These are phyloP conservation scores for Sugiyamaella lignohabitans DNA, from an alignment of 805 yeast genomes.

Conservation along the genomic window DNA sequence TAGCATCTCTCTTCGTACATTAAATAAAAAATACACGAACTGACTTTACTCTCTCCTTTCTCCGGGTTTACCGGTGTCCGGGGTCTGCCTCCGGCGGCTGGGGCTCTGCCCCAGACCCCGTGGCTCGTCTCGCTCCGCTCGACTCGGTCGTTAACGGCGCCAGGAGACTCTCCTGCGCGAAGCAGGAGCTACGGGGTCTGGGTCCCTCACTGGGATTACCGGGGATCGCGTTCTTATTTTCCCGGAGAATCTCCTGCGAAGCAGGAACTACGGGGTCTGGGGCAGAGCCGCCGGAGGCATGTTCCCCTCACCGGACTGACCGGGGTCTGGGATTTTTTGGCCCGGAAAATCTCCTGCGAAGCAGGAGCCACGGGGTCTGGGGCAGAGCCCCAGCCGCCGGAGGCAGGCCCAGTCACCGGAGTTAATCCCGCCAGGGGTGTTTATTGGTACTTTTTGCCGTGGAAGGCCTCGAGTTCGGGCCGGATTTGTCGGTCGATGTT, in stretches of 20 bases:
- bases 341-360: too few species aligned
- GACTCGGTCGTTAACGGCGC: too few species aligned
- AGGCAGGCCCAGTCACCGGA: not conserved
- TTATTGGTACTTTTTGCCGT: not conserved
- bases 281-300: too few species aligned
- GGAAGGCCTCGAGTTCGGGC: conserved; percentile 14
- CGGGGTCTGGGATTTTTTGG: too few species aligned
- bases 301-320: too few species aligned
- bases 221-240: too few species aligned
- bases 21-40: conserved; percentile 1
- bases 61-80: not conserved
- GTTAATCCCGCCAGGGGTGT: not conserved
- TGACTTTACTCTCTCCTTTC: too few species aligned
- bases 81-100: not conserved
- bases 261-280: too few species aligned
- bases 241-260: too few species aligned
- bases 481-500: conserved; percentile 41
- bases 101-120: not conserved
- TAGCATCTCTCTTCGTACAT: not conserved
- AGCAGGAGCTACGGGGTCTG: too few species aligned
- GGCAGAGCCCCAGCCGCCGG: not conserved
- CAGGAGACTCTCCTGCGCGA: too few species aligned
- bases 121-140: not conserved
- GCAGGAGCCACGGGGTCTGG: not conserved
- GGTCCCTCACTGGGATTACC: too few species aligned